Evolutionary conservation across 768 basidiomycete genomes (phyloP).

Genomic region (Termitomyces sp.): DNA sequence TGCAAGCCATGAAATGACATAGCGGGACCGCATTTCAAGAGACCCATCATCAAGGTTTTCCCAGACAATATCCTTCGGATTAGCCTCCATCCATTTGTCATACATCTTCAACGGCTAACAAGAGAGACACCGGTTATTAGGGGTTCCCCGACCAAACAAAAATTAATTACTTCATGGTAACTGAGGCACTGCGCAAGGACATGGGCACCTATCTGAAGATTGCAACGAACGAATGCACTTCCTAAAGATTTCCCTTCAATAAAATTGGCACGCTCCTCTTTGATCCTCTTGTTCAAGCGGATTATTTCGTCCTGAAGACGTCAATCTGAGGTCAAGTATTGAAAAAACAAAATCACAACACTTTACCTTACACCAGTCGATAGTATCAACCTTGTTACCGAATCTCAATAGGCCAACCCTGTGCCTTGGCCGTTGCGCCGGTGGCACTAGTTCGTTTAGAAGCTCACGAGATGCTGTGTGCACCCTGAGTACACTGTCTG

Average conservation of each 20-base stretch:
- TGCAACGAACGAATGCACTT: slow-evolving; percentile 60
- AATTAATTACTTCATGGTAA: slow-evolving; percentile 37
- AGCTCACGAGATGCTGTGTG: not conserved
- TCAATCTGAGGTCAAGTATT: not conserved
- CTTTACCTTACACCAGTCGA: not conserved
- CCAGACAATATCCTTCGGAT: slow-evolving; percentile 54
- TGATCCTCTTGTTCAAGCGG: slow-evolving; percentile 32
- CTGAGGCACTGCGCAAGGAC: slow-evolving; percentile 57
- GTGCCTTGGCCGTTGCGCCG: not conserved
- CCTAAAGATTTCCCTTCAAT: slow-evolving; percentile 42
- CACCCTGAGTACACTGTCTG: not conserved
- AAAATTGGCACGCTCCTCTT: slow-evolving; percentile 29
- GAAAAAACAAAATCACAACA: not conserved
- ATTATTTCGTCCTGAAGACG: not conserved
- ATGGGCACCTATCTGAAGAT: slow-evolving; percentile 70
- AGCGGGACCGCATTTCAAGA: slow-evolving; percentile 48
- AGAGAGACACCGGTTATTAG: not conserved
- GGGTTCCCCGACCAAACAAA: not conserved
- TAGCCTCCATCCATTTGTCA: slow-evolving; percentile 54
- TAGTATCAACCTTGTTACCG: not conserved
- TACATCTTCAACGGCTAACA: slow-evolving; percentile 48
- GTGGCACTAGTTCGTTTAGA: not conserved
- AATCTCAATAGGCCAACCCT: not conserved
- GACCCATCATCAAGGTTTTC: slow-evolving; percentile 46
- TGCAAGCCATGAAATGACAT: slow-evolving; percentile 46